Conservation (phyloP, 2,329 filamentous ascomycete genomes). For the Cladosporium sp. region DNA sequence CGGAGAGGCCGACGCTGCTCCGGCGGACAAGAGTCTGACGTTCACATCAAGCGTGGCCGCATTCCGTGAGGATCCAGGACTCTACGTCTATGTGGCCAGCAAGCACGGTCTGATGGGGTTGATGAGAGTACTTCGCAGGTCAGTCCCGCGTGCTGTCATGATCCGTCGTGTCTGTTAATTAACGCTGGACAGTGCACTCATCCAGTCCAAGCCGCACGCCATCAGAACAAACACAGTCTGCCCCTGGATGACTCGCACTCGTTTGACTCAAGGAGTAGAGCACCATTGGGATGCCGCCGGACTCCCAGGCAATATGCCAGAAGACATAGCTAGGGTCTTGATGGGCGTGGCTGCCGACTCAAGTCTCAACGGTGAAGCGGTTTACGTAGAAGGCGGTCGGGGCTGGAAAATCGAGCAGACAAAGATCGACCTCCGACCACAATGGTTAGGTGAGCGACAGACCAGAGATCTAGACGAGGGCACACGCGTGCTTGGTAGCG, state of each 20-base stretch:
- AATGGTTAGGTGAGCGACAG: slow-evolving; percentile 47
- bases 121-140: slow-evolving; percentile 48
- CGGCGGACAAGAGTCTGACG: slow-evolving; percentile 44
- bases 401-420: slow-evolving; percentile 48
- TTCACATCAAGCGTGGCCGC: slow-evolving; percentile 50
- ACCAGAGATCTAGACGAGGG: slow-evolving; percentile 39
- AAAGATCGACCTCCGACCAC: slow-evolving; percentile 41
- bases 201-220: slow-evolving; percentile 29
- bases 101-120: slow-evolving; percentile 55
- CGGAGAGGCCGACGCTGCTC: slow-evolving; percentile 26
- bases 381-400: slow-evolving; percentile 47
- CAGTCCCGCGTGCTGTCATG: slow-evolving; percentile 16
- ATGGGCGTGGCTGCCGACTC: slow-evolving; percentile 39
- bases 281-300: slow-evolving; percentile 40
- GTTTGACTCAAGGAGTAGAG: slow-evolving; percentile 39
- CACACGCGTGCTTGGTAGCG: slow-evolving; percentile 37
- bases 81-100: slow-evolving; percentile 49
- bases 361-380: slow-evolving; percentile 42
- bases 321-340: slow-evolving; percentile 44
- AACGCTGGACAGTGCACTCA: slow-evolving; percentile 34
- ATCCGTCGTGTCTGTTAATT: background rate
- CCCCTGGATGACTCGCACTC: slow-evolving; percentile 47
- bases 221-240: slow-evolving; percentile 49
- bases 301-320: slow-evolving; percentile 42
- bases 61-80: slow-evolving; percentile 50